These are phyloP conservation scores for Brachypodium distachyon DNA, from an alignment of 202 grass and related monocot species.

Conservation along the genomic window DNA sequence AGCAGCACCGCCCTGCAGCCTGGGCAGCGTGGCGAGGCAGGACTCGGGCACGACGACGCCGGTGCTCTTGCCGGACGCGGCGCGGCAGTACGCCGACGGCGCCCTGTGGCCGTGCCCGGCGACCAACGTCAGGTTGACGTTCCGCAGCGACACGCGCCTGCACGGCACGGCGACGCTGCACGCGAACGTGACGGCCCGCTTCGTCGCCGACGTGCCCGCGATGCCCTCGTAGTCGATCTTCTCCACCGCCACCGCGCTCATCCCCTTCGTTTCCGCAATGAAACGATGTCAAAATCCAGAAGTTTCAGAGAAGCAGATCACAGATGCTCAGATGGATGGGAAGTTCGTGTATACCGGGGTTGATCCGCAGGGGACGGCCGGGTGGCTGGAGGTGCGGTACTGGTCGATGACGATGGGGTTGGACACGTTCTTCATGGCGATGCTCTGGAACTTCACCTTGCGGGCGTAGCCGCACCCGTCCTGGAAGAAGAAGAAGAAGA, in stretches of 20 bases:
- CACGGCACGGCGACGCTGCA: conserved; percentile 58
- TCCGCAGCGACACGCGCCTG: conserved; percentile 14
- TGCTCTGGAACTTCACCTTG: conserved; percentile 41
- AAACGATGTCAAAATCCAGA: no score
- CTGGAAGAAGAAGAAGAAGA: conserved; percentile 26
- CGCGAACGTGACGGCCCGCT: conserved; percentile 30
- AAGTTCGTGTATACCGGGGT: conserved; percentile 39
- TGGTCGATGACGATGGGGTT: conserved; percentile 85
- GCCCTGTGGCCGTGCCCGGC: conserved; percentile 11
- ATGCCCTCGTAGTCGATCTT: conserved; percentile 41
- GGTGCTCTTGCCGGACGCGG: conserved; percentile 25
- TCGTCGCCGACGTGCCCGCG: conserved; percentile 46
- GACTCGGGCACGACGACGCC: conserved; percentile 35
- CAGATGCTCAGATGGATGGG: no score
- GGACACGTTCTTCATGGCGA: conserved; percentile 59
- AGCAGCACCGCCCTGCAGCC: no score
- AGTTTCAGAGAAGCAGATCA: no score
- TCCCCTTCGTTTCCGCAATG: no score
- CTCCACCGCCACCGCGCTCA: conserved; percentile 18
- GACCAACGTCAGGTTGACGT: conserved; percentile 32
- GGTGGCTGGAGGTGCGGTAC: conserved; percentile 38
- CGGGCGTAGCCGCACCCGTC: conserved; percentile 44
- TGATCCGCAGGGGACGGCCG: not conserved
- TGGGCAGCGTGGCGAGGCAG: conserved; percentile 25
- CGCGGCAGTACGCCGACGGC: conserved; percentile 22